phyloP scores from a whole-genome alignment of 2,329 filamentous ascomycete genomes.

The Didymosphaeria variabile region DNA sequence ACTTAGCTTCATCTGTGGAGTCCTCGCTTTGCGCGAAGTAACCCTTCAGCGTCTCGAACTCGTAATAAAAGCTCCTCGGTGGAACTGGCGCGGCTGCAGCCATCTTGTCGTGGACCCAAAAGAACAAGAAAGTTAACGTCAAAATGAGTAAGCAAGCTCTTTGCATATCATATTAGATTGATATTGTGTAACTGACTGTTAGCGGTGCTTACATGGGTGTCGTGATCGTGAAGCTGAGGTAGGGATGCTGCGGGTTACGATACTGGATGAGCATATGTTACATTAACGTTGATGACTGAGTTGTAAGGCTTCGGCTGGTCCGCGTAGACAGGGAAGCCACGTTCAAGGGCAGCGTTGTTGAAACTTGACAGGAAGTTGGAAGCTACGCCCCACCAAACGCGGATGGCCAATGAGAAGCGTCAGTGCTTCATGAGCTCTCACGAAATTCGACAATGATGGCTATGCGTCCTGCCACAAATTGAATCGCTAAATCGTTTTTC shows the following conservation, averaged over 20 bases:
- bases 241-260: neutral
- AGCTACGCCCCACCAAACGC: neutral
- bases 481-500: no score
- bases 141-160: slow-evolving; percentile 20
- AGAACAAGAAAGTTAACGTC: slow-evolving; percentile 18
- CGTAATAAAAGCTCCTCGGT: slow-evolving; percentile 54
- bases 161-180: neutral
- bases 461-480: neutral
- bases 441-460: neutral
- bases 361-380: no score
- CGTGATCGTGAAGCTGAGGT: slow-evolving; percentile 6
- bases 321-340: neutral
- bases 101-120: slow-evolving; percentile 16
- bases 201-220: slow-evolving; percentile 6
- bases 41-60: slow-evolving; percentile 67
- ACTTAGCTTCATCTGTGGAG: slow-evolving; percentile 62
- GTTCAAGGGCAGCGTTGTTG: neutral
- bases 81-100: neutral
- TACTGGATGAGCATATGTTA: slow-evolving; percentile 12
- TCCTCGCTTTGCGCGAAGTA: slow-evolving; percentile 71
- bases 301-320: neutral
- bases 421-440: neutral
- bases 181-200: neutral
- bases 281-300: neutral
- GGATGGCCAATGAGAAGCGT: slow-evolving; percentile 4